These are phyloP conservation scores for Boletus sp. DNA, from an alignment of 1,284 basidiomycete genomes.

Conservation along the genomic window DNA sequence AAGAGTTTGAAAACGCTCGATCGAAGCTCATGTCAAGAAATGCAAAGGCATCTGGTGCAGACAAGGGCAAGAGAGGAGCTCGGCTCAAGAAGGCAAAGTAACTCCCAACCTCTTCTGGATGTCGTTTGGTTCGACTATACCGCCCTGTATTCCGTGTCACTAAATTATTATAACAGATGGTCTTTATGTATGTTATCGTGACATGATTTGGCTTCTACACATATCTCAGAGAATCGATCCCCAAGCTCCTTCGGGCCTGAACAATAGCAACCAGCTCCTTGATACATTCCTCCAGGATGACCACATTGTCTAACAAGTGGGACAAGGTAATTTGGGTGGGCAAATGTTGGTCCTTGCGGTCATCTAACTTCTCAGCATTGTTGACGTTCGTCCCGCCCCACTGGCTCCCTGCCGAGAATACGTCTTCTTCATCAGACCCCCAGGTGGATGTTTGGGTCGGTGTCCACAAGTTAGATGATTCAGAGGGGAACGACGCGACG, in stretches of 20 bases:
- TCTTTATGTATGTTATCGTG: conserved; percentile 7
- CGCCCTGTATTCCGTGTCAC: neutral
- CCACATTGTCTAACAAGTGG: conserved; percentile 88
- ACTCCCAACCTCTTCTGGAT: neutral
- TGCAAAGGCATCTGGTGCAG: conserved; percentile 26
- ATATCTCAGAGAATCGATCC: conserved; percentile 80
- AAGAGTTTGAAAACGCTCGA: conserved; percentile 63
- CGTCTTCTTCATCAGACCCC: conserved; percentile 61
- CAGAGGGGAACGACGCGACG: conserved; percentile 51
- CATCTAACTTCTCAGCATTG: conserved; percentile 28
- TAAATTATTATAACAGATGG: neutral
- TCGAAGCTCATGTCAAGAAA: conserved; percentile 55
- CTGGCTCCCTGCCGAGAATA: conserved; percentile 49
- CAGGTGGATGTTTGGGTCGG: conserved; percentile 49
- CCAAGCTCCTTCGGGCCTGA: conserved; percentile 79
- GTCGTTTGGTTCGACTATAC: neutral
- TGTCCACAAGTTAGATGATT: conserved; percentile 56
- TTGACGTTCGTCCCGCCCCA: conserved; percentile 48
- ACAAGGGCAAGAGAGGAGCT: conserved; percentile 34
- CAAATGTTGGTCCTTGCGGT: conserved; percentile 26
- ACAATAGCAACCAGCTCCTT: conserved; percentile 91
- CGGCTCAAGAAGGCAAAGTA: conserved; percentile 34
- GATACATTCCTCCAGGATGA: conserved; percentile 92
- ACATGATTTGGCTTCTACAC: conserved; percentile 40
- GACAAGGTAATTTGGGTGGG: conserved; percentile 66